Conservation (phyloP, 139 green algal genomes). For the Closterium sp. region DNA sequence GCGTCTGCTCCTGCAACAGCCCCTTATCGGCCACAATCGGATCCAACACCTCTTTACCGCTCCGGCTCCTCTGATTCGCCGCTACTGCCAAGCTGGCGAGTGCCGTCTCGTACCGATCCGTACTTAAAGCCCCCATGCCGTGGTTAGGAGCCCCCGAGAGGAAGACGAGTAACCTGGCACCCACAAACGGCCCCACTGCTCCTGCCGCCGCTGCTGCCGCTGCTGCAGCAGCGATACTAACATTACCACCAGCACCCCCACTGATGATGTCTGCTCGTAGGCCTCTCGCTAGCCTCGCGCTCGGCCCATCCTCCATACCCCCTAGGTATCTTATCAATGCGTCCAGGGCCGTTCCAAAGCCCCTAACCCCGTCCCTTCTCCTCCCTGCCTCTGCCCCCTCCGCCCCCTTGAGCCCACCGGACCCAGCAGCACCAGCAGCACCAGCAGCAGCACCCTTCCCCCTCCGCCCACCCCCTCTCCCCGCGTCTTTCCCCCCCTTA, state of each 20-base stretch:
- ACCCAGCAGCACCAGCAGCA: too few species aligned
- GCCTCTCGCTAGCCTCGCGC: neutral
- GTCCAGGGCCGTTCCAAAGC: slow-evolving; percentile 70
- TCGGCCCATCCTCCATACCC: neutral
- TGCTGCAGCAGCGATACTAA: neutral
- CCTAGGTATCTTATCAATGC: slow-evolving; percentile 74
- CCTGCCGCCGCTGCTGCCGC: slow-evolving; percentile 27
- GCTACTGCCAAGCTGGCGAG: slow-evolving; percentile 14
- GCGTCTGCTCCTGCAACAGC: slow-evolving; percentile 41
- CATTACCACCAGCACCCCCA: neutral
- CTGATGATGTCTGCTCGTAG: neutral
- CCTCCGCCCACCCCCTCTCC: neutral
- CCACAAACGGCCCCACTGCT: slow-evolving; percentile 23
- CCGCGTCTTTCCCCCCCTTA: neutral
- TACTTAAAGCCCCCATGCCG: slow-evolving; percentile 61
- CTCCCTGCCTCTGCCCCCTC: neutral
- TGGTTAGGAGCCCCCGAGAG: slow-evolving; percentile 67
- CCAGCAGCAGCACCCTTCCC: neutral
- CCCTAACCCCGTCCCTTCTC: slow-evolving; percentile 7
- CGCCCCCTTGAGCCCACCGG: neutral
- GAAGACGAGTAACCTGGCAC: slow-evolving; percentile 63
- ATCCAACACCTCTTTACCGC: neutral
- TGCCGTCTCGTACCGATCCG: slow-evolving; percentile 9
- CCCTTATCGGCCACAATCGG: slow-evolving; percentile 5
- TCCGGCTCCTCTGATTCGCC: neutral